Evolutionary conservation across 352 stramenopile species (phyloP).

Genomic region (Thalassiosira hispida): DNA sequence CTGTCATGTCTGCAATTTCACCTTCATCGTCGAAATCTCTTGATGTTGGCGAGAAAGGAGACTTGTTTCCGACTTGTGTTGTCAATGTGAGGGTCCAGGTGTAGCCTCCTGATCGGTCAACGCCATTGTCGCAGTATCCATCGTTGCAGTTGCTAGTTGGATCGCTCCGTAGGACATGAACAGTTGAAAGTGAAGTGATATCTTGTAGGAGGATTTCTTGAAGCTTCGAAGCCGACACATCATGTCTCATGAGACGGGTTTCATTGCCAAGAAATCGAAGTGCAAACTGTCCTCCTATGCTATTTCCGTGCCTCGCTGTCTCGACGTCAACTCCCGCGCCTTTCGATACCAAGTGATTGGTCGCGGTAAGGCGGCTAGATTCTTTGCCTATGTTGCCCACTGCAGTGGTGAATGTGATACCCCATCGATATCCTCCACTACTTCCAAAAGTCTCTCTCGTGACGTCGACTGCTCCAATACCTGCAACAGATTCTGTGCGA

Average conservation of each 20-base stretch:
- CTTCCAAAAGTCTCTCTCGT: slow-evolving; percentile 45
- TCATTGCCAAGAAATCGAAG: slow-evolving; percentile 84
- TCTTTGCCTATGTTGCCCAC: slow-evolving; percentile 85
- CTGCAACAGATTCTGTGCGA: slow-evolving; percentile 32
- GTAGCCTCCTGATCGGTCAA: slow-evolving; percentile 85
- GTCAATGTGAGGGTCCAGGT: slow-evolving; percentile 92
- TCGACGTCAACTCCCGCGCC: slow-evolving; percentile 76
- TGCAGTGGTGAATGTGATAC: slow-evolving; percentile 89
- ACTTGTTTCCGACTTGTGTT: slow-evolving; percentile 87
- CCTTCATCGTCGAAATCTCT: slow-evolving; percentile 77
- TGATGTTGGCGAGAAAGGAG: slow-evolving; percentile 87
- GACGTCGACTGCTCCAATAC: slow-evolving; percentile 60
- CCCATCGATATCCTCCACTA: slow-evolving; percentile 82
- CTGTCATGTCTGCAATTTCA: slow-evolving; percentile 48
- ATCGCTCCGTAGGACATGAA: slow-evolving; percentile 87
- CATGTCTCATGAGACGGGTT: slow-evolving; percentile 83
- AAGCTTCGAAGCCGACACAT: slow-evolving; percentile 85
- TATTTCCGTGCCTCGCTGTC: slow-evolving; percentile 88
- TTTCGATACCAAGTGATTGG: slow-evolving; percentile 86
- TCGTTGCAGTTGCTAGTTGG: slow-evolving; percentile 76
- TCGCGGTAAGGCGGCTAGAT: slow-evolving; percentile 77
- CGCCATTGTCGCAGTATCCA: slow-evolving; percentile 88
- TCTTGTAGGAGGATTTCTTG: slow-evolving; percentile 64
- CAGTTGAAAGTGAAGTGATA: slow-evolving; percentile 80
- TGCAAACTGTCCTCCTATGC: slow-evolving; percentile 88